These are phyloP conservation scores for Phytophthora multivora DNA, from an alignment of 352 stramenopile species.

Conservation along the genomic window DNA sequence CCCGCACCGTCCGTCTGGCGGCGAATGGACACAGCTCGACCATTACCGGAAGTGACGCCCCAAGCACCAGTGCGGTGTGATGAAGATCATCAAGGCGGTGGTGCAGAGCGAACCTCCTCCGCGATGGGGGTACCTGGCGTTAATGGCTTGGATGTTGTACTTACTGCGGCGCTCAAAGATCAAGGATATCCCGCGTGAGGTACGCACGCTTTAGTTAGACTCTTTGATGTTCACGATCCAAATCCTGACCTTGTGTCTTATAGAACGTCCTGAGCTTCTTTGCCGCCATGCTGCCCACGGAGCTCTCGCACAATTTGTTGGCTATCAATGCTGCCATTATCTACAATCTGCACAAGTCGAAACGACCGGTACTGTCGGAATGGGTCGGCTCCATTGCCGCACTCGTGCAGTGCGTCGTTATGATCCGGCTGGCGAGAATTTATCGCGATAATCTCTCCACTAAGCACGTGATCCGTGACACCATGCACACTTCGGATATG, in stretches of 20 bases:
- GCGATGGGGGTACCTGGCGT: conserved; percentile 49
- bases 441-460: conserved; percentile 53
- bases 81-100: conserved; percentile 45
- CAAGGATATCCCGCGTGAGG: conserved; percentile 53
- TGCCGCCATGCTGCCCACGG: conserved; percentile 54
- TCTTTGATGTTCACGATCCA: background rate
- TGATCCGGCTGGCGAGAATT: conserved; percentile 50
- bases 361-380: conserved; percentile 40
- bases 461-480: conserved; percentile 47
- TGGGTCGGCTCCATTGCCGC: conserved; percentile 58
- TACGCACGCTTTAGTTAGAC: conserved; percentile 3
- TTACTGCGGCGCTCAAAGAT: conserved; percentile 46
- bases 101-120: conserved; percentile 23
- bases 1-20: conserved; percentile 11
- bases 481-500: conserved; percentile 43
- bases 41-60: conserved; percentile 2
- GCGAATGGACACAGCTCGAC: conserved; percentile 5
- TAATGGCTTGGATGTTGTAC: conserved; percentile 44
- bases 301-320: conserved; percentile 67
- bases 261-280: conserved; percentile 66
- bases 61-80: conserved; percentile 6
- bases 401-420: conserved; percentile 49
- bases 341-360: conserved; percentile 51
- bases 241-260: conserved; percentile 3
- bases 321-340: conserved; percentile 50